A percentile compares a stretch with the other conserved stretches of the same genome.
phyloP scores from a whole-genome alignment of 1,284 basidiomycete species.

The Inonotus obliquus region DNA sequence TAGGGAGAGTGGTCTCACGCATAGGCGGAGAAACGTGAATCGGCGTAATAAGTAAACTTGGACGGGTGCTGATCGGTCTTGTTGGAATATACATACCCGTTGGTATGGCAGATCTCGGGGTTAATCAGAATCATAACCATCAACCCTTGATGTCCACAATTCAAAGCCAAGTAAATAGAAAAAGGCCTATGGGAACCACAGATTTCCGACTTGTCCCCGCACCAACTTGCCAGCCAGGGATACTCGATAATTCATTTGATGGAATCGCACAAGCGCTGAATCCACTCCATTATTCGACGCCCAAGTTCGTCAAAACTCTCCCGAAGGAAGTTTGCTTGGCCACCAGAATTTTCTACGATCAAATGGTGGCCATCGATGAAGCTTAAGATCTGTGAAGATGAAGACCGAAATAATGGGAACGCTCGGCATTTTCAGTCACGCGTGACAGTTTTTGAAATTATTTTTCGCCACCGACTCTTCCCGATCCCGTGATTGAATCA shows the following conservation, averaged over 20 bases:
- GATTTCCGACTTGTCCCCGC: too few species aligned
- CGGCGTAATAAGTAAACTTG: background rate
- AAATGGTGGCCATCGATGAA: too few species aligned
- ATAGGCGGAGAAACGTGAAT: background rate
- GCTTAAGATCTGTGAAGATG: too few species aligned
- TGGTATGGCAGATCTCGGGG: background rate
- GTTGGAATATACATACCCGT: background rate
- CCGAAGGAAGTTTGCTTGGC: too few species aligned
- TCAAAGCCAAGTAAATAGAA: background rate
- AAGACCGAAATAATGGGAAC: too few species aligned
- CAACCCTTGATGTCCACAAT: background rate
- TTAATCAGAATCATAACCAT: background rate
- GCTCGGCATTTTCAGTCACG: too few species aligned
- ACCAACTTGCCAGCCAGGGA: background rate
- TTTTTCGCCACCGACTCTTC: background rate
- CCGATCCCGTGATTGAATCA: background rate
- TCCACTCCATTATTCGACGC: too few species aligned
- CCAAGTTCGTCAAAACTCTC: too few species aligned
- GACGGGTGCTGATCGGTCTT: conserved; percentile 1
- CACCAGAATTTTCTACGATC: too few species aligned
- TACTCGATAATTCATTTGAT: background rate
- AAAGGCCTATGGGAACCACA: background rate
- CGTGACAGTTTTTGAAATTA: too few species aligned
- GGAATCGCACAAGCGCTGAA: background rate
- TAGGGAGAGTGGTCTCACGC: background rate